phyloP scores from a whole-genome alignment of 192 early-diverging fungal genomes.

The Paraglomus occultum region DNA sequence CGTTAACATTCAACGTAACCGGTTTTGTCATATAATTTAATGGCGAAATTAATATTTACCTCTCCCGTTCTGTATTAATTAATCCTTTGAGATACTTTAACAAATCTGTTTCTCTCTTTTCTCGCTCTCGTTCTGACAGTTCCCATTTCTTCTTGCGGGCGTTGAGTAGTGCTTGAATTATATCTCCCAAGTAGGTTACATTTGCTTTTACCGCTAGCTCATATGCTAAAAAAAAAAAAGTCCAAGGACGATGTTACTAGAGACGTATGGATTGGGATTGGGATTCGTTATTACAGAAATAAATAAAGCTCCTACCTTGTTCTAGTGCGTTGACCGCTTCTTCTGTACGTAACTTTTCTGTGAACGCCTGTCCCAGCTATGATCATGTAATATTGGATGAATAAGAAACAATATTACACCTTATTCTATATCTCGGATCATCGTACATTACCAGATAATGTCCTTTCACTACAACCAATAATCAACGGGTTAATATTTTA shows the following conservation, averaged over 20 bases:
- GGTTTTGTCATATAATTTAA: slow-evolving; percentile 26
- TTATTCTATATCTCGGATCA: background rate
- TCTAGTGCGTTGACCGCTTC: slow-evolving; percentile 18
- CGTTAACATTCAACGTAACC: slow-evolving; percentile 21
- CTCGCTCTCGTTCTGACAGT: slow-evolving; percentile 50
- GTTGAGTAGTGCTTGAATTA: slow-evolving; percentile 52
- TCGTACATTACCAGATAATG: slow-evolving; percentile 57
- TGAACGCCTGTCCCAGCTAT: slow-evolving; percentile 50
- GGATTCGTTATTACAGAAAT: background rate
- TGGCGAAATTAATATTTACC: slow-evolving; percentile 34
- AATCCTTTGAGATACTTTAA: slow-evolving; percentile 61
- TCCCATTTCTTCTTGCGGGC: slow-evolving; percentile 76
- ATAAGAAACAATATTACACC: background rate
- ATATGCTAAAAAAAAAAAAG: slow-evolving; percentile 48
- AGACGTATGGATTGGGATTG: background rate
- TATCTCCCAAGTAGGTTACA: slow-evolving; percentile 63
- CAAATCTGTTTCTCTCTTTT: slow-evolving; percentile 57
- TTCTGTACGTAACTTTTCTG: slow-evolving; percentile 44
- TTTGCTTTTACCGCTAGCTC: slow-evolving; percentile 54
- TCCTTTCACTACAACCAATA: slow-evolving; percentile 54
- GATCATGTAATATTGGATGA: slow-evolving; percentile 16
- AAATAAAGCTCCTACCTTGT: background rate
- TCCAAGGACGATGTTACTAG: background rate
- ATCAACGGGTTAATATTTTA: background rate
- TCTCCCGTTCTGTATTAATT: slow-evolving; percentile 57